Evolutionary conservation across 2,329 filamentous ascomycete species (phyloP).

Genomic region (Alternaria sp.): DNA sequence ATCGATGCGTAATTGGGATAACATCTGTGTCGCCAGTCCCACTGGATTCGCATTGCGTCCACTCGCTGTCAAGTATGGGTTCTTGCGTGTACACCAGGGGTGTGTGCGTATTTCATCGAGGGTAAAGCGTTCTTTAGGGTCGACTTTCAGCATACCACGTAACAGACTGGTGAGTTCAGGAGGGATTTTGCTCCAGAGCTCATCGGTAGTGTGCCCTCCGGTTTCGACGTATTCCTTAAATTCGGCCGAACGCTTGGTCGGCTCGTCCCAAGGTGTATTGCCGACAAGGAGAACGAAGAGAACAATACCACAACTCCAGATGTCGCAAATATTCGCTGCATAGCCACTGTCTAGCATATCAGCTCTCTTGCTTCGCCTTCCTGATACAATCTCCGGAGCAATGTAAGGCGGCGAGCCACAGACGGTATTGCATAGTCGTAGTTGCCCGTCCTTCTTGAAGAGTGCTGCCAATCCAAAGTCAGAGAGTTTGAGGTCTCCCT

Average conservation of each 20-base stretch:
- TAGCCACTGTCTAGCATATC: constrained; percentile 68
- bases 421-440: constrained; percentile 85
- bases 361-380: constrained; percentile 58
- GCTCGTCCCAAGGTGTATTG: constrained; percentile 98
- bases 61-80: constrained; percentile 76
- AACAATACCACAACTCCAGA: constrained; percentile 99
- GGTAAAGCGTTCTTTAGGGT: constrained; percentile 78
- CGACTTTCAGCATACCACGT: constrained; percentile 90
- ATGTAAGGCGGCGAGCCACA: constrained; percentile 98
- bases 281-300: constrained; percentile 93
- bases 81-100: constrained; percentile 91
- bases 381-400: constrained; percentile 83
- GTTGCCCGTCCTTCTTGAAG: constrained; percentile 86
- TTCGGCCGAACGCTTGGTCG: constrained; percentile 85
- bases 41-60: constrained; percentile 82
- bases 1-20: constrained; percentile 89
- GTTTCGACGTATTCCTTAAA: constrained; percentile 86
- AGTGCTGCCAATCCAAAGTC: constrained; percentile 96
- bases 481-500: constrained; percentile 90
- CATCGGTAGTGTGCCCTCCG: constrained; percentile 82
- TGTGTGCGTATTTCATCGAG: constrained; percentile 87
- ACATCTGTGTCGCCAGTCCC: constrained; percentile 90
- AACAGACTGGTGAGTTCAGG: constrained; percentile 79
- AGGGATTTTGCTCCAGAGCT: constrained; percentile 84
- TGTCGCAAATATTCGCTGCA: constrained; percentile 81